Conservation (phyloP, 495 filamentous ascomycete species). For the Apiosordaria backusii region DNA sequence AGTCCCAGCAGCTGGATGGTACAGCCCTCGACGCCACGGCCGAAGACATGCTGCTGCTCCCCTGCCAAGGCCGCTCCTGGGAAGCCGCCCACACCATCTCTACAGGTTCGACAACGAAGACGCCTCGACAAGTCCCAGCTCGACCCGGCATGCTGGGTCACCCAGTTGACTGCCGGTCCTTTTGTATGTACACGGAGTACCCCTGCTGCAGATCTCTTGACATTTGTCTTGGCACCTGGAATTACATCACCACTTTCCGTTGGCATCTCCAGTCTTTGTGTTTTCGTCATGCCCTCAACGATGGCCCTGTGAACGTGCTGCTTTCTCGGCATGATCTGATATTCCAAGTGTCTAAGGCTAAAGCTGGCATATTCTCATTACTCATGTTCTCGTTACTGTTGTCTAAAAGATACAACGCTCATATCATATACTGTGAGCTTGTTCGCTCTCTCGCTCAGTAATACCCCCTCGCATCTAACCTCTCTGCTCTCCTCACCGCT, state of each 20-base stretch:
- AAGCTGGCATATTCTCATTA: not conserved
- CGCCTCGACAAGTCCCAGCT: not conserved
- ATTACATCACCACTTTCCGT: not conserved
- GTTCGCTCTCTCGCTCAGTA: too few species aligned
- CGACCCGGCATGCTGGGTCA: not conserved
- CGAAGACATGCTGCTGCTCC: not conserved
- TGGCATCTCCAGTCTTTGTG: not conserved
- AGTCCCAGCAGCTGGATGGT: not conserved
- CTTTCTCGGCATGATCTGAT: too few species aligned
- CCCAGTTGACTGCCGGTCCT: not conserved
- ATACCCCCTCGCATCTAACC: conserved; percentile 5
- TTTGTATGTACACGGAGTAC: not conserved
- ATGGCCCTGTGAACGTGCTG: too few species aligned
- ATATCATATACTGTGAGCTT: too few species aligned
- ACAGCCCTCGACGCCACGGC: not conserved
- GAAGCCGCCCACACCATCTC: not conserved
- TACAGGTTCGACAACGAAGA: not conserved
- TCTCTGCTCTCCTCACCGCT: conserved; percentile 18
- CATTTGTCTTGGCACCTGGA: not conserved
- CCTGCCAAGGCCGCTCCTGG: not conserved
- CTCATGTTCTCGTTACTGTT: not conserved
- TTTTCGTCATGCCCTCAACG: not conserved
- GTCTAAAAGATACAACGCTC: too few species aligned
- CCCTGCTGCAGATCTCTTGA: not conserved
- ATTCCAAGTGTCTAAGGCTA: too few species aligned